Percentiles rank a stretch among this genome's conserved stretches.
phyloP scores from a whole-genome alignment of 2,329 filamentous ascomycete genomes.

The Claviceps pazoutovae region DNA sequence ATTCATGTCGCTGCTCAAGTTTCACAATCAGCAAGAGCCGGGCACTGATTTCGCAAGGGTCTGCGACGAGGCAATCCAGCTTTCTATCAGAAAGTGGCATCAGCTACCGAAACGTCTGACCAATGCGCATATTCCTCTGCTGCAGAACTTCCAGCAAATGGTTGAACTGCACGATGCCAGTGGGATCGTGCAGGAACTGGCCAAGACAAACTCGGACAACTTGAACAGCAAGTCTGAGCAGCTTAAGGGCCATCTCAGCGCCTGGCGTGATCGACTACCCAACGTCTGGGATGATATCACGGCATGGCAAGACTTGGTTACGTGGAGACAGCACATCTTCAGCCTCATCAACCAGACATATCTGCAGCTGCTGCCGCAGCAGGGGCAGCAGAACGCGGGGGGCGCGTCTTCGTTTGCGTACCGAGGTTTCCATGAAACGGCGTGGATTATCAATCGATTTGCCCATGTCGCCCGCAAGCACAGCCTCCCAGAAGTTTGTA shows the following conservation, averaged over 20 bases:
- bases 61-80: conserved; percentile 92
- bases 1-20: conserved; percentile 91
- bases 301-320: conserved; percentile 98
- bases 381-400: conserved; percentile 60
- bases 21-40: conserved; percentile 77
- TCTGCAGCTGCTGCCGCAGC: conserved; percentile 65
- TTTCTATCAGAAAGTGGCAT: conserved; percentile 97
- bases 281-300: conserved; percentile 99
- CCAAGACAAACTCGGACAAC: conserved; percentile 70
- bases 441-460: conserved; percentile 99
- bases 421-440: conserved; percentile 93
- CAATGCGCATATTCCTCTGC: conserved; percentile 82
- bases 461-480: conserved; percentile 97
- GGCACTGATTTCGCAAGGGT: conserved; percentile 71
- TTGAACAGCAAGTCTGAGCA: conserved; percentile 91
- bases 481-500: conserved; percentile 90
- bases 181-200: conserved; percentile 84
- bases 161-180: conserved; percentile 96
- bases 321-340: conserved; percentile 98
- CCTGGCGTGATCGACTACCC: conserved; percentile 88
- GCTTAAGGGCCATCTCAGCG: conserved; percentile 81
- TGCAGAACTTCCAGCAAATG: conserved; percentile 96
- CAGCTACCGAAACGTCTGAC: conserved; percentile 90
- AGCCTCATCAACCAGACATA: conserved; percentile 93
- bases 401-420: conserved; percentile 86